Evolutionary conservation across 257 asterid genomes (phyloP).

Genomic region (Prunella vulgaris): DNA sequence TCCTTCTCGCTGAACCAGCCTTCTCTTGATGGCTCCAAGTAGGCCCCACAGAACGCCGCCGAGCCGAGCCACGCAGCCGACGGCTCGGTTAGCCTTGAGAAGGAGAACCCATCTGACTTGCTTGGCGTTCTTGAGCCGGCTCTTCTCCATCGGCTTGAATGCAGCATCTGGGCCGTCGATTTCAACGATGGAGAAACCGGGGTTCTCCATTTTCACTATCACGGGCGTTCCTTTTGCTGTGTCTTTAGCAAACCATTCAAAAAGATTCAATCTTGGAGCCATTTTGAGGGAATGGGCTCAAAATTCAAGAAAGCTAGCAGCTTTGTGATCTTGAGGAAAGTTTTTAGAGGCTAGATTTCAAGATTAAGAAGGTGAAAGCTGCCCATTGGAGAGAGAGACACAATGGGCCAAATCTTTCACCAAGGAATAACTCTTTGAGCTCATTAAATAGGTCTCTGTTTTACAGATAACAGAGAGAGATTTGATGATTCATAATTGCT

Average conservation of each 20-base stretch:
- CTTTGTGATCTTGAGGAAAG: slow-evolving; percentile 3
- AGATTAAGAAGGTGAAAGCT: slow-evolving; percentile 15
- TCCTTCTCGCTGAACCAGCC: slow-evolving; percentile 45
- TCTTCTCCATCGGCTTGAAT: slow-evolving; percentile 54
- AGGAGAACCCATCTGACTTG: slow-evolving; percentile 66
- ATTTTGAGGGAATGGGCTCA: slow-evolving; percentile 24
- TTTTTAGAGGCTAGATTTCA: slow-evolving; percentile 33
- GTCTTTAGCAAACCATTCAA: slow-evolving; percentile 45
- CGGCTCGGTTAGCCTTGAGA: slow-evolving; percentile 65
- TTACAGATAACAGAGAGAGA: not conserved
- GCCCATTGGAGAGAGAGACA: slow-evolving; percentile 24
- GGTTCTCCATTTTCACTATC: slow-evolving; percentile 65
- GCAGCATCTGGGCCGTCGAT: slow-evolving; percentile 68
- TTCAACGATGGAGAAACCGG: slow-evolving; percentile 61
- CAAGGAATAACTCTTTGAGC: slow-evolving; percentile 14
- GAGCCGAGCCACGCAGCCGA: slow-evolving; percentile 56
- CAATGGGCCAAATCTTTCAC: not conserved
- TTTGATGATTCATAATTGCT: not conserved
- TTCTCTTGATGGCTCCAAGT: slow-evolving; percentile 39
- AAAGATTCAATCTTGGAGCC: slow-evolving; percentile 61
- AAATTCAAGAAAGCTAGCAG: slow-evolving; percentile 10
- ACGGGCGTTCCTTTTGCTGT: slow-evolving; percentile 48
- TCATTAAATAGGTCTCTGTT: slow-evolving; percentile 28
- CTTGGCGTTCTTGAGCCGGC: slow-evolving; percentile 58
- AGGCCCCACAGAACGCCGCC: slow-evolving; percentile 39